Evolutionary conservation across 1,139 yeast species (phyloP).

Genomic region (Taiozyma sp.): DNA sequence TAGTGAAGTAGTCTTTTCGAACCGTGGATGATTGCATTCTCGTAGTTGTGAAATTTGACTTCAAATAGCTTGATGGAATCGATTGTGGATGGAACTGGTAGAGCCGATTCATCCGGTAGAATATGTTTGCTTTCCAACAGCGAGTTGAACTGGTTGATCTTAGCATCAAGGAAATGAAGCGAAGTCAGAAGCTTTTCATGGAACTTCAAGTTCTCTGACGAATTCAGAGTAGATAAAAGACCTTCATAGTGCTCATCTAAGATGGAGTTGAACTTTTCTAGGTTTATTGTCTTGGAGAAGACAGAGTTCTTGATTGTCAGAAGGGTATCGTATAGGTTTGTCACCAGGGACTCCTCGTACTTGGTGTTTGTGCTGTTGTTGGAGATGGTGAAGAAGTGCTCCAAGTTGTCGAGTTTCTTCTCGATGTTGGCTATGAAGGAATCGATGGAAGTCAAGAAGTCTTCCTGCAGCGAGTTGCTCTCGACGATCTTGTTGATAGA

Average conservation of each 20-base stretch:
- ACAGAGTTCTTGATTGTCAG: conserved; percentile 21
- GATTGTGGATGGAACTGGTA: conserved; percentile 4
- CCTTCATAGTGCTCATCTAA: conserved; percentile 52
- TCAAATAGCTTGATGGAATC: conserved; percentile 30
- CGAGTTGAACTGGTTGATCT: conserved; percentile 45
- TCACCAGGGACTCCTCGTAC: conserved; percentile 15
- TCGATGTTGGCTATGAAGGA: conserved; percentile 49
- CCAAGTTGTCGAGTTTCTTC: conserved; percentile 44
- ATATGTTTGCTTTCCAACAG: conserved; percentile 22
- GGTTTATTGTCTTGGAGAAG: conserved; percentile 25
- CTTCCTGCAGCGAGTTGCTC: conserved; percentile 38
- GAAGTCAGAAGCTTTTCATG: conserved; percentile 45
- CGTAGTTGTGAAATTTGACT: conserved; percentile 50
- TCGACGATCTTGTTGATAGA: conserved; percentile 19
- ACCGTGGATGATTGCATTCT: conserved; percentile 53
- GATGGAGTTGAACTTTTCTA: conserved; percentile 43
- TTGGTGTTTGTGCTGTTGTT: conserved; percentile 6
- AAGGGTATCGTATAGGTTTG: conserved; percentile 27
- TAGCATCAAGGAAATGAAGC: conserved; percentile 51
- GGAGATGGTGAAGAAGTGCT: conserved; percentile 40
- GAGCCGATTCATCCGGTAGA: conserved; percentile 7
- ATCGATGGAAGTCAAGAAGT: conserved; percentile 46
- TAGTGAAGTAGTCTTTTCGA: conserved; percentile 58
- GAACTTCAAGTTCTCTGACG: conserved; percentile 16
- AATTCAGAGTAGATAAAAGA: conserved; percentile 29